phyloP scores from a whole-genome alignment of 1,284 basidiomycete genomes.

The Chondrostereum purpureum region DNA sequence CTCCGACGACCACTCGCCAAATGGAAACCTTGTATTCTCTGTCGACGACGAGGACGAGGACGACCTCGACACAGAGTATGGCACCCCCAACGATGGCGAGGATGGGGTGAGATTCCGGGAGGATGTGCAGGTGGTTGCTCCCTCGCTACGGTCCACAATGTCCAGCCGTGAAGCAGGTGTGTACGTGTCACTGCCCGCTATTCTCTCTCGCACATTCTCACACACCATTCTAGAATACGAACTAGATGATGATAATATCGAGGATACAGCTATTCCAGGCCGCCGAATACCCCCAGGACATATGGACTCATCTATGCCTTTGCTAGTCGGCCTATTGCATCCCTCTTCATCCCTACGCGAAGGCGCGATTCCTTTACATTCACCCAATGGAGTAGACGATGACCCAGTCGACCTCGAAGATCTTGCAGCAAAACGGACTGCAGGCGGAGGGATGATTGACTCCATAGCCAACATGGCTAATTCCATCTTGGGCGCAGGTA shows the following conservation, averaged over 20 bases:
- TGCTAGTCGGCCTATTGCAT: constrained; percentile 72
- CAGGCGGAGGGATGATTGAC: constrained; percentile 77
- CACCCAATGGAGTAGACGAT: constrained; percentile 25
- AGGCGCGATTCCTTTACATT: constrained; percentile 39
- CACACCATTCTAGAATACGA: constrained; percentile 55
- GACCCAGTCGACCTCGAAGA: constrained; percentile 57
- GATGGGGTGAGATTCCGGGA: constrained; percentile 57
- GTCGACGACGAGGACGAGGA: constrained; percentile 24
- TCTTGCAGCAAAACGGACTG: constrained; percentile 55
- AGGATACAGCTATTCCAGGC: constrained; percentile 41
- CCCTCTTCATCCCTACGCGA: constrained; percentile 53
- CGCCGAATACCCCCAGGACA: constrained; percentile 28
- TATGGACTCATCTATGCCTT: constrained; percentile 56
- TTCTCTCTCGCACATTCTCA: constrained; percentile 12
- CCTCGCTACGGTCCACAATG: constrained; percentile 60
- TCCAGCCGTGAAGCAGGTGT: constrained; percentile 72
- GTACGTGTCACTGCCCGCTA: constrained; percentile 25
- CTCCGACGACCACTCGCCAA: too few relatives aligned
- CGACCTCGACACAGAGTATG: constrained; percentile 17
- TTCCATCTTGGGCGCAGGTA: constrained; percentile 92
- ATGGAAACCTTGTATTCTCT: constrained; percentile 25
- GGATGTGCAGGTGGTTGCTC: constrained; percentile 59
- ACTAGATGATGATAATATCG: constrained; percentile 69
- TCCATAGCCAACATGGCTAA: constrained; percentile 95
- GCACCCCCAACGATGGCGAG: constrained; percentile 24